Evolutionary conservation across 441 rosid genomes (phyloP), one percentile per base, ranked within the genome.

Genomic region (Pelargonium fulgidum): DNA sequence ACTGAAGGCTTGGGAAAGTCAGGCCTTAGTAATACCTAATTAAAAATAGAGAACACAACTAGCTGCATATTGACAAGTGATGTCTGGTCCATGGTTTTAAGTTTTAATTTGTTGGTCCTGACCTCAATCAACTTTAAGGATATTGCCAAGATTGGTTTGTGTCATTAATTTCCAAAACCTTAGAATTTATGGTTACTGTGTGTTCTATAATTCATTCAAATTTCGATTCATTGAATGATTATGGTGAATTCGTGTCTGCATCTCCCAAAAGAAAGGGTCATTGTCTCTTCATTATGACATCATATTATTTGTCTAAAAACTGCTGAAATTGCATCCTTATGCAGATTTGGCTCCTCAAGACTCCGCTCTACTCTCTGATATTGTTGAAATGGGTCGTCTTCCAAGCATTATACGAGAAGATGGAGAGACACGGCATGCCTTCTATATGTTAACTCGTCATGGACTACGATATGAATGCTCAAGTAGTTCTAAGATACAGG

Each of bases 291-390:
- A 3, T 61, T 8, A 61, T 61, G 13, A 12, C 45, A 39, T 44
- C 36, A 14, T 26, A 39, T 16, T 68, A 71, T 20, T 65, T 61
- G 33, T 26, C 33, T 26, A 26, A 26, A 26, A 26, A 26, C 33
- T 26, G 33, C 33, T 3, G 33, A 26, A 26, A 26, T 26, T 26
- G 33, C 33, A 26, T 26, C 33, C 33, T 17, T 7, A 52, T 78
- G 81, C 86, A 91, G 98, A 93, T 79, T 80, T 93, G 76, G 88
- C 96, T 78, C 98, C 98, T 58, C 97, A 88, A 76, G 98, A 91
- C 77, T 93, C 97, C 29, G 73, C 97, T 56, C 74, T 93, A 67
- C 80, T 93, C 24, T 83, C 96, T 1, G 98, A 93, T 78, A 69
- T 89, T 67, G 89, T 86, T 62, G 97, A 93, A 79, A 78, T 93